Evolutionary conservation across 495 filamentous ascomycete species (phyloP).

Genomic region (Penicillium daleae): DNA sequence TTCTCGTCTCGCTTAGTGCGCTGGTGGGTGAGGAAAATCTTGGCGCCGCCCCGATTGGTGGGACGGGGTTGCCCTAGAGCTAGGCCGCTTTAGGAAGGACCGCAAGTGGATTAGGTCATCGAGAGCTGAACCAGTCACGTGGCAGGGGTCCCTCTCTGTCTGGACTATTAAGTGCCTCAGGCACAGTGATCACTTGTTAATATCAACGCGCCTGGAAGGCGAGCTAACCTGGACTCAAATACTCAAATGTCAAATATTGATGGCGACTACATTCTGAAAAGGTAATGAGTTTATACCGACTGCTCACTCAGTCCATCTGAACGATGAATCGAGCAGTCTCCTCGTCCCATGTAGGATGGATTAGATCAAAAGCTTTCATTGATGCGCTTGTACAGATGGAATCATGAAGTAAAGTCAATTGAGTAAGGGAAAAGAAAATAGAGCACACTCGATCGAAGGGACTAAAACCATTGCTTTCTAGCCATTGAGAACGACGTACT

Average conservation of each 20-base stretch:
- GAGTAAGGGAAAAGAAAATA: constrained; percentile 13
- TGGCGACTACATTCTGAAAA: not conserved
- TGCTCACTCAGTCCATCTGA: not conserved
- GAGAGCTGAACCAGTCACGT: not conserved
- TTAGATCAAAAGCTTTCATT: constrained; percentile 2
- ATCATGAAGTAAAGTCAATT: constrained; percentile 7
- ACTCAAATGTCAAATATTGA: not conserved
- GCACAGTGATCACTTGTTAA: too few relatives aligned
- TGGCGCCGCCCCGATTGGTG: constrained; percentile 41
- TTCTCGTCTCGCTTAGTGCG: constrained; percentile 52
- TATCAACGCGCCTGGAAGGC: not conserved
- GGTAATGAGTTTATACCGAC: not conserved
- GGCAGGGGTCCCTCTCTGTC: not conserved
- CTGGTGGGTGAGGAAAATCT: constrained; percentile 48
- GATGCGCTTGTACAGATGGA: constrained; percentile 3
- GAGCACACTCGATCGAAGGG: constrained; percentile 9
- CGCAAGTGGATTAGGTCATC: not conserved
- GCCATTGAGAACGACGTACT: constrained; percentile 5
- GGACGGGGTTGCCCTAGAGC: constrained; percentile 41
- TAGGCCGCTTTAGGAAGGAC: constrained; percentile 31
- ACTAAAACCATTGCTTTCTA: constrained; percentile 11
- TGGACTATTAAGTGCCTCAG: too few relatives aligned
- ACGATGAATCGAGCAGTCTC: not conserved
- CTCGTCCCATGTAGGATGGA: not conserved
- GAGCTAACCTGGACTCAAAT: not conserved